Evolutionary conservation across 2,329 filamentous ascomycete genomes (phyloP), one percentile per base, ranked within the genome.

Genomic region (Pseudodiploospora longispora): DNA sequence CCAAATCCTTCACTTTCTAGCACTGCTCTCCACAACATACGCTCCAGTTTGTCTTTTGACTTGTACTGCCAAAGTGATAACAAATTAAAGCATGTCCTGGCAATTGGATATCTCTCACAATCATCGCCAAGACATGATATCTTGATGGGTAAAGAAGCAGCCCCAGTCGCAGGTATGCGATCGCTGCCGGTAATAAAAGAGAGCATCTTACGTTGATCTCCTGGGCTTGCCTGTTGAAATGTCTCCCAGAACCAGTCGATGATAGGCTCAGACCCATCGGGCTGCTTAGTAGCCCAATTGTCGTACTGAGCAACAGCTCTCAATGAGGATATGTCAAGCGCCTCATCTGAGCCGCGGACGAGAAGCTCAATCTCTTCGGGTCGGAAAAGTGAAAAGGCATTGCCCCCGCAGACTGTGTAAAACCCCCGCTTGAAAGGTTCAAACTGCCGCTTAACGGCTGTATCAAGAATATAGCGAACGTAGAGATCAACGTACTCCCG

Each of bases 341-440:
- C 68, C 57, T 94, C 89, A 51, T 94, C 87, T 6, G 87, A 93
- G 8, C 89, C 89, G 41, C 89, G 76, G 5, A 96, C 78, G 1
- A 95, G 74, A 4, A 95, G 75, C 60, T 95, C 90, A 49, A 96
- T 94, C 61, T 96, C 90, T 60, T 95, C 89, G 0, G 90, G 85
- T 10, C 87, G 79, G 63, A 95, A 95, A 2, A 96, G 75, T 1
- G 84, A 87, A 32, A 95, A 71, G 1, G 90, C 89, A 59, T 93
- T 95, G 32, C 89, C 87, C 32, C 85, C 86, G 59, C 88, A 95
- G 29, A 95, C 87, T 0, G 86, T 94, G 61, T 88, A 96, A 64
- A 96, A 96, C 1, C 90, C 90, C 43, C 89, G 80, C 60, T 93
- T 93, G 72, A 96, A 96, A 1, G 90, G 89, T 59, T 95, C 88